Conservation (phyloP, 2,329 filamentous ascomycete genomes). For the Beauveria pseudobassiana region DNA sequence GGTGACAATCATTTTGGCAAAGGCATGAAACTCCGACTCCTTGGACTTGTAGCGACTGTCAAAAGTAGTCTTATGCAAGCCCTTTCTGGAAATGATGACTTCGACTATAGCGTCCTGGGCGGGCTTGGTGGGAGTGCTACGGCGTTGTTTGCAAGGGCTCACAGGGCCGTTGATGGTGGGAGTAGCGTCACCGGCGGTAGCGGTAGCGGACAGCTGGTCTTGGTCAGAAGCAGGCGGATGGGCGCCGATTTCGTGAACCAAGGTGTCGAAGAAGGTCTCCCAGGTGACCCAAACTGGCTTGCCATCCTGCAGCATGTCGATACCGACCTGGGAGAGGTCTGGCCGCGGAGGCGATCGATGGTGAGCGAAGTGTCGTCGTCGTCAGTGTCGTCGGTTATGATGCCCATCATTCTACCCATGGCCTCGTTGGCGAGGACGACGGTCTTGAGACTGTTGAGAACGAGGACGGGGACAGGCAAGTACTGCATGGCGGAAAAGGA, state of each 20-base stretch:
- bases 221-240: slow-evolving; percentile 19
- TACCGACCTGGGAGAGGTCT: slow-evolving; percentile 62
- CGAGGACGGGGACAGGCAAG: slow-evolving; percentile 62
- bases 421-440: slow-evolving; percentile 69
- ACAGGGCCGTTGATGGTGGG: slow-evolving; percentile 24
- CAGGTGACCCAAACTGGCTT: slow-evolving; percentile 51
- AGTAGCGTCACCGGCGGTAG: slow-evolving; percentile 26
- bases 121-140: slow-evolving; percentile 19
- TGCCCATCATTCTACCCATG: slow-evolving; percentile 60
- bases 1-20: slow-evolving; percentile 69
- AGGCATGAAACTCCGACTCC: slow-evolving; percentile 35
- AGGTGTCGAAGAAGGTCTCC: slow-evolving; percentile 50
- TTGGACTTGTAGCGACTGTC: slow-evolving; percentile 27
- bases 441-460: slow-evolving; percentile 61
- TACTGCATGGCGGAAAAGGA: slow-evolving; percentile 66
- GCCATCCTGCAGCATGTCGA: slow-evolving; percentile 66
- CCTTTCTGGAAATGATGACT: slow-evolving; percentile 53
- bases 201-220: slow-evolving; percentile 12
- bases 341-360: slow-evolving; percentile 55
- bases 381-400: slow-evolving; percentile 37
- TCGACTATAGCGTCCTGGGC: slow-evolving; percentile 58
- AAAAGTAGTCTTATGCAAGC: slow-evolving; percentile 31
- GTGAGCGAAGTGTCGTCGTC: slow-evolving; percentile 36
- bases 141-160: slow-evolving; percentile 26
- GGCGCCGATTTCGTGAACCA: slow-evolving; percentile 36